These are phyloP conservation scores for Elsinoe perseae DNA, from an alignment of 2,329 filamentous ascomycete species.

Conservation along the genomic window DNA sequence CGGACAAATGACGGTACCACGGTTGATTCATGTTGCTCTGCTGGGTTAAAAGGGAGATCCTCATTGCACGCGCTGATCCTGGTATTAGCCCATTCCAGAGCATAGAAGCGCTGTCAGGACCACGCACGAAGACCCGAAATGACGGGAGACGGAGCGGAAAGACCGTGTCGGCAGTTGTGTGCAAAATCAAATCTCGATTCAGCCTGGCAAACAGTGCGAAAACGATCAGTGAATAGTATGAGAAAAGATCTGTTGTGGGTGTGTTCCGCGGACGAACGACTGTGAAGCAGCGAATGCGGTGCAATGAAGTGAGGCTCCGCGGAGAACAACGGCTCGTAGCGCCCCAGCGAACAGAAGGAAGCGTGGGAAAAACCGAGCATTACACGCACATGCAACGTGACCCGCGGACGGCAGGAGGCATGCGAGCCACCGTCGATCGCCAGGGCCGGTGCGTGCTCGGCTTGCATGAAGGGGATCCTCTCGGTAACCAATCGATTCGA, in stretches of 20 bases:
- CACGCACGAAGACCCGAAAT: neutral
- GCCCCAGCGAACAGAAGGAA: neutral
- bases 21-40: neutral
- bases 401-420: neutral
- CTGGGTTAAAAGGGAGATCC: neutral
- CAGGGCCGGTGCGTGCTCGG: slow-evolving; percentile 10
- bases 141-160: neutral
- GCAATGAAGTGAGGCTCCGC: neutral
- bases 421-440: neutral
- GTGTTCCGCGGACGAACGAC: neutral
- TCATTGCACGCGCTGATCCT: neutral
- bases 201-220: neutral
- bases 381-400: neutral
- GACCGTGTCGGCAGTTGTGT: neutral
- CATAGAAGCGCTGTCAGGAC: neutral
- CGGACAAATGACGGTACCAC: neutral
- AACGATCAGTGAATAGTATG: neutral
- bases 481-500: neutral
- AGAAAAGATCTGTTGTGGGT: neutral
- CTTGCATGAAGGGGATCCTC: neutral
- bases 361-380: neutral
- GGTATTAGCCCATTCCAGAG: neutral
- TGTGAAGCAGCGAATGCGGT: neutral
- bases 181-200: neutral
- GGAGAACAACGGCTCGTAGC: neutral